Evolutionary conservation across 1,284 basidiomycete genomes (phyloP).

Genomic region (Boletus albobrunnescens): DNA sequence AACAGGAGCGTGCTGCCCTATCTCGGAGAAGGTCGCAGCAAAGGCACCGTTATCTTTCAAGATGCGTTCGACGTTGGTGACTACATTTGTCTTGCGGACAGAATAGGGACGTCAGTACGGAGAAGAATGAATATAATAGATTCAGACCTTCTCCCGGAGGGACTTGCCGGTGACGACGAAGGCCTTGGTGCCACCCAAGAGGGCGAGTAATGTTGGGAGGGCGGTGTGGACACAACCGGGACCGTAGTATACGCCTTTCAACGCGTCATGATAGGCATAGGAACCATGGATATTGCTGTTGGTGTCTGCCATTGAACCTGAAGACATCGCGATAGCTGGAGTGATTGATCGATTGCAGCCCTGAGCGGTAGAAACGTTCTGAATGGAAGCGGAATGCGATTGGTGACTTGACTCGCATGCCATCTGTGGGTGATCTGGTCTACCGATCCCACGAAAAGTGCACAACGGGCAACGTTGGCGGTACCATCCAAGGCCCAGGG

Average conservation of each 20-base stretch:
- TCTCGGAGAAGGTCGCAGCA: constrained; percentile 68
- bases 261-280: constrained; percentile 60
- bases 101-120: constrained; percentile 6
- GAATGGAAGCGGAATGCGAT: background rate
- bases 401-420: background rate
- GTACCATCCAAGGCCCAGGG: background rate
- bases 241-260: constrained; percentile 66
- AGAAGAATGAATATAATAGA: background rate
- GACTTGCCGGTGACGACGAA: constrained; percentile 69
- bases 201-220: constrained; percentile 57
- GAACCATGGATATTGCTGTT: constrained; percentile 40
- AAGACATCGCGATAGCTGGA: background rate
- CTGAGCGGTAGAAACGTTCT: constrained; percentile 8
- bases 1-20: constrained; percentile 74
- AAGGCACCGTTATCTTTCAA: constrained; percentile 54
- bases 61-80: constrained; percentile 55
- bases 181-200: constrained; percentile 55
- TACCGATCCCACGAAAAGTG: constrained; percentile 3
- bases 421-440: constrained; percentile 11
- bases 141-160: constrained; percentile 56
- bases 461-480: constrained; percentile 9
- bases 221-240: constrained; percentile 58
- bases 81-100: constrained; percentile 53
- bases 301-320: constrained; percentile 10
- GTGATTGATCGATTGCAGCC: background rate